Base-by-base conservation (phyloP, 202 grass and related monocot genomes). In the Alloteropsis angusta region DNA sequence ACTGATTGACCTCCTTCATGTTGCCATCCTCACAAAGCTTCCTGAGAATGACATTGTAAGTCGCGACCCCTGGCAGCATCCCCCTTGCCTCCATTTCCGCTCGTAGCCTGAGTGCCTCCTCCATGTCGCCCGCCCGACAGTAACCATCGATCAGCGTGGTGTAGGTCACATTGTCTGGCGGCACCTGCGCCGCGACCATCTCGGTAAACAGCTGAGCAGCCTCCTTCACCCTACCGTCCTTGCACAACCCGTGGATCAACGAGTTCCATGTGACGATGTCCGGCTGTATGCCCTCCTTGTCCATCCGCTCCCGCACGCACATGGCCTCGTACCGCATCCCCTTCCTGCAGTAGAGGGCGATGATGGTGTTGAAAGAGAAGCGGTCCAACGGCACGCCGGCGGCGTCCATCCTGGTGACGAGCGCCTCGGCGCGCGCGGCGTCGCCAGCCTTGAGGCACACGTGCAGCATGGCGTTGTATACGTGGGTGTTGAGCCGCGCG, bases 401-500 rank as follows among this genome's bases (percentile, higher is more conserved):
- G 0, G 53, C 61, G 26, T 97, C 91, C 89, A 97, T 97, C 79
- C 83, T 80, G 17, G 66, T 60, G 32, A 97, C 21, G 34, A 97
- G 70, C 34, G 72, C 58, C 78, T 80, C 82, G 1, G 94, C 89
- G 17, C 64, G 81, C 3, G 68, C 43, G 13, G 76, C 36, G 70
- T 97, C 83, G 35, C 94, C 87, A 5, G 94, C 83, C 85, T 88
- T 97, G 42, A 90, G 65, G 76, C 89, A 94, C 11, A 94, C 91
- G 85, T 94, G 89, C 36, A 97, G 83, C 91, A 97, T 94, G 48
- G 92, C 82, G 77, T 94, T 97, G 65, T 81, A 94, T 9, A 97
- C 90, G 74, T 92, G 87, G 18, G 89, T 76, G 86, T 85, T 97
- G 77, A 85, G 46, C n/a, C n/a, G n/a, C 70, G 55, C 74, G 23